These are phyloP conservation scores for Xylariaceae sp. DNA, from an alignment of 2,329 filamentous ascomycete species.

Conservation along the genomic window DNA sequence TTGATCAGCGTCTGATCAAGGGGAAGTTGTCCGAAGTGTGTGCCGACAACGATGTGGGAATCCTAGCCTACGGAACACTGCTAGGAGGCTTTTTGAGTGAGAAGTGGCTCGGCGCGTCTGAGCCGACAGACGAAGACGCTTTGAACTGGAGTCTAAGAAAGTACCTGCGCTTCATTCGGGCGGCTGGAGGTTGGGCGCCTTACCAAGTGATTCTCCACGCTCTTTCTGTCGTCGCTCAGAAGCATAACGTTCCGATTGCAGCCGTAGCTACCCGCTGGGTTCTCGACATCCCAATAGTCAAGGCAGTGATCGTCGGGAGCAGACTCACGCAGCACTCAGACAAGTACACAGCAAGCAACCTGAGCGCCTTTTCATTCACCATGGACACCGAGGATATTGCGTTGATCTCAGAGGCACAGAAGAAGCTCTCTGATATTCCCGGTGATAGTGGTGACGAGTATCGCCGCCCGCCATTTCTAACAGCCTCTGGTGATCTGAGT, in stretches of 20 bases:
- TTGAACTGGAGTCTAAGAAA: slow-evolving; percentile 32
- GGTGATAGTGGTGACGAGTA: slow-evolving; percentile 34
- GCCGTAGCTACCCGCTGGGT: slow-evolving; percentile 48
- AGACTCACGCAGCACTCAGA: slow-evolving; percentile 36
- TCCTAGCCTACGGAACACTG: slow-evolving; percentile 32
- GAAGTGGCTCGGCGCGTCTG: slow-evolving; percentile 27
- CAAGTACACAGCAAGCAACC: slow-evolving; percentile 35
- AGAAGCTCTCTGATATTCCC: slow-evolving; percentile 25
- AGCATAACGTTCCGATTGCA: slow-evolving; percentile 39
- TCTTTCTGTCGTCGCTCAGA: slow-evolving; percentile 35
- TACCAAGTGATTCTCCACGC: slow-evolving; percentile 42
- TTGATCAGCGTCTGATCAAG: slow-evolving; percentile 25
- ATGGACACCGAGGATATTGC: slow-evolving; percentile 34
- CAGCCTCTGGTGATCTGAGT: slow-evolving; percentile 30
- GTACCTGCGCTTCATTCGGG: slow-evolving; percentile 35
- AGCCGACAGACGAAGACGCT: slow-evolving; percentile 18
- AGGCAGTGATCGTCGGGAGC: slow-evolving; percentile 47
- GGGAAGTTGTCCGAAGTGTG: slow-evolving; percentile 26
- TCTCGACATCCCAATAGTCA: slow-evolving; percentile 44
- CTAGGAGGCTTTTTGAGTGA: slow-evolving; percentile 28
- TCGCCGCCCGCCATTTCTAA: slow-evolving; percentile 30
- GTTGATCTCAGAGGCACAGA: slow-evolving; percentile 31
- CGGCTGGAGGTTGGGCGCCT: slow-evolving; percentile 44
- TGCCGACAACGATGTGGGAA: slow-evolving; percentile 20
- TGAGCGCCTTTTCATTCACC: slow-evolving; percentile 35